A percentile compares a stretch with the other conserved stretches of the same genome.
Conservation (phyloP, 1,139 yeast genomes). For the Sugiyamaella xylanicola region DNA sequence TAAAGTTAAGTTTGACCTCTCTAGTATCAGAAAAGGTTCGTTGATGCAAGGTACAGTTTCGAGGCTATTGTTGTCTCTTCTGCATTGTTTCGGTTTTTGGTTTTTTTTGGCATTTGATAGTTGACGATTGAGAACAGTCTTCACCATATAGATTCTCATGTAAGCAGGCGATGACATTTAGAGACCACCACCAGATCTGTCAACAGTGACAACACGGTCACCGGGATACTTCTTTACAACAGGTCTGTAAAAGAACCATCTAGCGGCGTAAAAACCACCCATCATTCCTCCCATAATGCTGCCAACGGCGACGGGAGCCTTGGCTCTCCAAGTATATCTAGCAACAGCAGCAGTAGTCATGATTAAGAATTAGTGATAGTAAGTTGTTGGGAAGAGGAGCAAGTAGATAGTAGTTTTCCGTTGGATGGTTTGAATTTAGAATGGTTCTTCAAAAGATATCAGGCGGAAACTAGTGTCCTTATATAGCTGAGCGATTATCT, state of each 20-base stretch:
- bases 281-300: slow-evolving; percentile 18
- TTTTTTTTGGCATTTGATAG: too few species aligned
- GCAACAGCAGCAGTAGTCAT: slow-evolving; percentile 11
- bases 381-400: not conserved
- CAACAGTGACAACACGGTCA: slow-evolving; percentile 22
- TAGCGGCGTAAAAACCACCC: slow-evolving; percentile 20
- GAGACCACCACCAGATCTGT: slow-evolving; percentile 25
- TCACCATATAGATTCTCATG: too few species aligned
- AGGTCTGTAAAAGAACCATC: slow-evolving; percentile 24
- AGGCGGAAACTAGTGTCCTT: not conserved
- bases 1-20: not conserved
- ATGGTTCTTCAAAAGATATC: too few species aligned
- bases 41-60: too few species aligned
- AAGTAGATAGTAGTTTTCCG: not conserved
- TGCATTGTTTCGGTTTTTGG: too few species aligned
- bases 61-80: too few species aligned
- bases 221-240: slow-evolving; percentile 19
- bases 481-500: not conserved
- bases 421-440: not conserved
- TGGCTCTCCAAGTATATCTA: slow-evolving; percentile 18
- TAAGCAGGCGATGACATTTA: too few species aligned
- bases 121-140: too few species aligned
- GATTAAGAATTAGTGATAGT: too few species aligned
- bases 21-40: not conserved
- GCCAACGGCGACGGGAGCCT: slow-evolving; percentile 19